phyloP scores from a whole-genome alignment of 176 grass and related monocot genomes.

The Eragrostis curvula region DNA sequence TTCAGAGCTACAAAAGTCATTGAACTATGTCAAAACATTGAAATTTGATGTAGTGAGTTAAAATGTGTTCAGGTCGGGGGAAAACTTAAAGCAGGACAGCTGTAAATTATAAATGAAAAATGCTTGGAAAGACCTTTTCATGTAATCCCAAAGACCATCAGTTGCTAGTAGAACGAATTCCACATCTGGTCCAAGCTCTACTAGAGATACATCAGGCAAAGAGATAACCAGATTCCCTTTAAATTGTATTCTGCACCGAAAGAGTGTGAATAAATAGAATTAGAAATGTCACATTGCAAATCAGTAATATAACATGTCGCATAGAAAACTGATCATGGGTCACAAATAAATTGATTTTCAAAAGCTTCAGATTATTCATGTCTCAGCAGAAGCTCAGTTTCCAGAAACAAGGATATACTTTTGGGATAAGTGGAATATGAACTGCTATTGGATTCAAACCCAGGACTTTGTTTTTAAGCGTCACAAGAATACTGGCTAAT shows the following conservation, averaged over 20 bases:
- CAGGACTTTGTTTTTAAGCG: background rate
- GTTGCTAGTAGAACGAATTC: slow-evolving; percentile 88
- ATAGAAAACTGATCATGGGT: background rate
- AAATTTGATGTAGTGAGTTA: slow-evolving; percentile 27
- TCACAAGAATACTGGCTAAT: background rate
- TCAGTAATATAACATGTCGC: too few species aligned
- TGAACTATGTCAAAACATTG: slow-evolving; percentile 26
- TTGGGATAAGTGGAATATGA: background rate
- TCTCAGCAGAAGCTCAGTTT: slow-evolving; percentile 20
- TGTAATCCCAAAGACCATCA: slow-evolving; percentile 98
- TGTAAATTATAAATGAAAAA: slow-evolving; percentile 11
- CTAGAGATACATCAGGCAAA: slow-evolving; percentile 72
- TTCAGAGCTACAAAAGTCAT: slow-evolving; percentile 69
- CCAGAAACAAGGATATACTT: slow-evolving; percentile 23
- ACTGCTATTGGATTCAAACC: slow-evolving; percentile 8
- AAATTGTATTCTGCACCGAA: slow-evolving; percentile 74
- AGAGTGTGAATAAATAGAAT: slow-evolving; percentile 12
- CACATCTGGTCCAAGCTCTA: slow-evolving; percentile 79
- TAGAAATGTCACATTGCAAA: background rate
- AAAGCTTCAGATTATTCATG: slow-evolving; percentile 10
- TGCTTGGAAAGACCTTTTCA: slow-evolving; percentile 66
- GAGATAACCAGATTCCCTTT: slow-evolving; percentile 74
- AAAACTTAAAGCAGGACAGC: background rate
- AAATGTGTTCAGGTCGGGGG: background rate
- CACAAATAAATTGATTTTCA: slow-evolving; percentile 33